Percentiles rank a stretch among this genome's conserved stretches.
Conservation (phyloP, 2,329 filamentous ascomycete species). For the Aspergillus hiratsukae region DNA sequence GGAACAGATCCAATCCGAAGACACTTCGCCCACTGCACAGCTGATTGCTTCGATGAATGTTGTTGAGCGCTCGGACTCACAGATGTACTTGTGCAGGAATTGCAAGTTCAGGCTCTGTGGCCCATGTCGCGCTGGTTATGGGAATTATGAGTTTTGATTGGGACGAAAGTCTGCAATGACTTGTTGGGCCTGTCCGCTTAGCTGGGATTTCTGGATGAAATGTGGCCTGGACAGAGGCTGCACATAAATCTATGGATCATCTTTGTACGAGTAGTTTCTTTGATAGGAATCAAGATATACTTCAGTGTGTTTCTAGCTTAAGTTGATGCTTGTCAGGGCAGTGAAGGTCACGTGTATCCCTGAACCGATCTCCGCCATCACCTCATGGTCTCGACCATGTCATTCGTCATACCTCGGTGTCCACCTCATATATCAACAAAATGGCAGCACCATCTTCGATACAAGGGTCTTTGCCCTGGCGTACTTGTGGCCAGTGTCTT, state of each 20-base stretch:
- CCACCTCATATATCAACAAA: neutral
- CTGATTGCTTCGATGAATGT: neutral
- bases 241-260: neutral
- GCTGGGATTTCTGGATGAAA: neutral
- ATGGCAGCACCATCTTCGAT: constrained; percentile 12
- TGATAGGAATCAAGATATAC: neutral
- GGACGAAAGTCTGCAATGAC: neutral
- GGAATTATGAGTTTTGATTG: neutral
- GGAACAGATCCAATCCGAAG: neutral
- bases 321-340: neutral
- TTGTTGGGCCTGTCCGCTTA: neutral
- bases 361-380: neutral
- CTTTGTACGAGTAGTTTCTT: neutral
- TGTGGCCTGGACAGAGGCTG: neutral
- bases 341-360: neutral
- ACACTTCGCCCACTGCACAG: neutral
- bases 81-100: neutral
- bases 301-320: neutral
- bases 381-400: neutral
- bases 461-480: constrained; percentile 18
- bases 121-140: neutral
- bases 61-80: neutral
- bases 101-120: neutral
- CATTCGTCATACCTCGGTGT: neutral
- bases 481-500: constrained; percentile 24